Conservation (phyloP, 352 stramenopile genomes). For the Globisporangium canariense region DNA sequence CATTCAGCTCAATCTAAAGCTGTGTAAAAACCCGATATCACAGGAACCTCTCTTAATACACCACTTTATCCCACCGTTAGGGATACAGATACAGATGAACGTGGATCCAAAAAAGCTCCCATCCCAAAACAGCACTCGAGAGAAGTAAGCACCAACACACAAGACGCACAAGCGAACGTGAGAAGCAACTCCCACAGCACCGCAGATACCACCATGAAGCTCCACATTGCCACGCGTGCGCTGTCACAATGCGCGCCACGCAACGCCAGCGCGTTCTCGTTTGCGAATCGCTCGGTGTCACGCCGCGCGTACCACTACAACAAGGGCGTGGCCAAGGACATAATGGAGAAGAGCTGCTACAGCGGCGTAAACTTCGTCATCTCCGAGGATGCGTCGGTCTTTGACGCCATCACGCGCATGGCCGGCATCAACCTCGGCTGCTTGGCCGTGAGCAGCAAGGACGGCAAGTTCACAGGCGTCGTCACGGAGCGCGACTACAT, state of each 20-base stretch:
- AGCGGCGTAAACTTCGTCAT: constrained; percentile 94
- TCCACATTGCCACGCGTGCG: not conserved
- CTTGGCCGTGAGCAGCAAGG: constrained; percentile 86
- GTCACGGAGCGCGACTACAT: constrained; percentile 95
- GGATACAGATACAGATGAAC: no score
- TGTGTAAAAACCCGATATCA: no score
- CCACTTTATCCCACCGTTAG: no score
- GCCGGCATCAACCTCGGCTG: constrained; percentile 91
- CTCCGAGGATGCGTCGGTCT: constrained; percentile 89
- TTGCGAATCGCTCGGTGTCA: not conserved
- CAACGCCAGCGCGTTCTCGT: not conserved
- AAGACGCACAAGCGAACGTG: not conserved
- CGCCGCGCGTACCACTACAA: constrained; percentile 54
- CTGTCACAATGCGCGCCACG: not conserved
- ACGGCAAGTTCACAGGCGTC: constrained; percentile 89
- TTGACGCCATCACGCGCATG: constrained; percentile 94
- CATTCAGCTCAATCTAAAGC: no score
- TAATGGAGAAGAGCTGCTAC: constrained; percentile 94
- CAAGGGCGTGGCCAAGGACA: constrained; percentile 85
- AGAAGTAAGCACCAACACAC: no score
- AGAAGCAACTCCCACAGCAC: not conserved
- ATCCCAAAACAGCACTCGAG: constrained; percentile 1
- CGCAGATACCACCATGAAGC: not conserved
- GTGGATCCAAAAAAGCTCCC: no score
- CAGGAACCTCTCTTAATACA: no score